Percentiles rank a stretch among this genome's conserved stretches.
Evolutionary conservation across 164 flowering plant species (phyloP).

Genomic region (Malania oleifera): DNA sequence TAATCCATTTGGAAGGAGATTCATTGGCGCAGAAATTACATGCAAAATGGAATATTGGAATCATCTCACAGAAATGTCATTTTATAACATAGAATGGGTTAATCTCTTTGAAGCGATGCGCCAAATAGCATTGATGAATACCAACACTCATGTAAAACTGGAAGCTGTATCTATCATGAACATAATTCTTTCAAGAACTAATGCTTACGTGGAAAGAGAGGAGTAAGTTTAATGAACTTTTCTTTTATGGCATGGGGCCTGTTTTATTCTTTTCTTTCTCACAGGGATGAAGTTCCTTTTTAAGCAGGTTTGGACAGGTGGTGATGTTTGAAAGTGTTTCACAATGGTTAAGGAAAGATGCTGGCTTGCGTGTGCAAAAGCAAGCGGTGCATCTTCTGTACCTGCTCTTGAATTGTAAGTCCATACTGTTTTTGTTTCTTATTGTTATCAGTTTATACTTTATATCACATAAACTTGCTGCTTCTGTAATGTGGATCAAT

Average conservation of each 20-base stretch:
- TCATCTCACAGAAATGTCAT: slow-evolving; percentile 8
- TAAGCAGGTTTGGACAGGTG: slow-evolving; percentile 54
- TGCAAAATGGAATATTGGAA: slow-evolving; percentile 11
- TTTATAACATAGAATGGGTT: slow-evolving; percentile 38
- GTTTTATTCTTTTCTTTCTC: not conserved
- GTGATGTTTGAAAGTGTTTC: slow-evolving; percentile 46
- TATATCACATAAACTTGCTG: too few species aligned
- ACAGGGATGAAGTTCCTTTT: slow-evolving; percentile 15
- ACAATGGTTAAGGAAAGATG: slow-evolving; percentile 52
- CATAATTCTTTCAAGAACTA: slow-evolving; percentile 52
- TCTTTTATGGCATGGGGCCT: not conserved
- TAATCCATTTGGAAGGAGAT: slow-evolving; percentile 13
- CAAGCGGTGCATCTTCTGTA: slow-evolving; percentile 68
- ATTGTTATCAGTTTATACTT: too few species aligned
- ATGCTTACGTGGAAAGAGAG: slow-evolving; percentile 63
- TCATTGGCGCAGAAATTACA: slow-evolving; percentile 17
- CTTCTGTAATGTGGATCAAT: too few species aligned
- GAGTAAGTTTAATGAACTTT: slow-evolving; percentile 35
- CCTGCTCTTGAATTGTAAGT: slow-evolving; percentile 80
- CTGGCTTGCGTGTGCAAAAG: slow-evolving; percentile 53
- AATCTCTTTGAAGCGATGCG: slow-evolving; percentile 56
- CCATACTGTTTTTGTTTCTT: not conserved
- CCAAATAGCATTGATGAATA: slow-evolving; percentile 31
- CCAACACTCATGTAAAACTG: slow-evolving; percentile 38
- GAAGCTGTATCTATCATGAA: slow-evolving; percentile 84